phyloP scores from a whole-genome alignment of 2,329 filamentous ascomycete species.

The Trichoderma sp. region DNA sequence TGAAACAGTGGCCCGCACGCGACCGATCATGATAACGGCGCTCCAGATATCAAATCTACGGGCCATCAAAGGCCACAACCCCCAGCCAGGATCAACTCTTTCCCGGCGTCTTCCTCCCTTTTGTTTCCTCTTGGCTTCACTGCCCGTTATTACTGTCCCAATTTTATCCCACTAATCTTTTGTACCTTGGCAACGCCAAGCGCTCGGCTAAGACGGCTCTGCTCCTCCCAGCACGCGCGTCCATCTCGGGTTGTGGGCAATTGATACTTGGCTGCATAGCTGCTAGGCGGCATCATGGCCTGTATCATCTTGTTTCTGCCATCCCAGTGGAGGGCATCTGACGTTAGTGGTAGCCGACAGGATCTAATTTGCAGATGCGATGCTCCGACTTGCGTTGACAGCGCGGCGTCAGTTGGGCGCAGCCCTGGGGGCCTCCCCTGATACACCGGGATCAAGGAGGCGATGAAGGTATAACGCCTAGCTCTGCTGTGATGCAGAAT shows the following conservation, averaged over 20 bases:
- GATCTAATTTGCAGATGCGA: background rate
- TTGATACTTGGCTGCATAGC: background rate
- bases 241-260: background rate
- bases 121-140: background rate
- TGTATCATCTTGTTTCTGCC: background rate
- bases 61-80: background rate
- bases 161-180: background rate
- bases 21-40: background rate
- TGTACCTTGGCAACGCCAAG: background rate
- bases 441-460: background rate
- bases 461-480: background rate
- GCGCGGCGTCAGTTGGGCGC: background rate
- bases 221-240: constrained; percentile 6
- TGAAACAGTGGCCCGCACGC: background rate
- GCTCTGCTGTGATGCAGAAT: background rate
- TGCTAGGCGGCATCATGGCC: background rate
- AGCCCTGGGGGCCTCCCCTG: constrained; percentile 1
- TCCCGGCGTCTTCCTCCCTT: constrained; percentile 3
- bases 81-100: background rate
- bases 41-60: background rate
- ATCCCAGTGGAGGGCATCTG: background rate
- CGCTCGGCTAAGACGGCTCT: constrained; percentile 17
- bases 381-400: background rate
- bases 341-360: background rate
- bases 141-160: background rate